These are phyloP conservation scores for Claviceps monticola DNA, from an alignment of 2,329 filamentous ascomycete species.

Conservation along the genomic window DNA sequence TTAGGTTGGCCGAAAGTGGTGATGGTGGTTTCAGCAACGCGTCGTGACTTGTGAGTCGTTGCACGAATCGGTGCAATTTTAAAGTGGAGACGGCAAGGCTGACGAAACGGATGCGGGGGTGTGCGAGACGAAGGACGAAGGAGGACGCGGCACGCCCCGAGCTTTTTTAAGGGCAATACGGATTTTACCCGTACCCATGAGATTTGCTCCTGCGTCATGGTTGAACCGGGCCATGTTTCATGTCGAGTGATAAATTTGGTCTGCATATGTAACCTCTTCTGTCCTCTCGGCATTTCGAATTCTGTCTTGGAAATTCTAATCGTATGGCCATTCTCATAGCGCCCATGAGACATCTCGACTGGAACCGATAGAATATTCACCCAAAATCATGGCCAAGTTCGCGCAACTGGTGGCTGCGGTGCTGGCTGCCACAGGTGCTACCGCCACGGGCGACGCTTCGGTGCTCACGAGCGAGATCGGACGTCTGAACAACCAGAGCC, in stretches of 20 bases:
- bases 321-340: neutral
- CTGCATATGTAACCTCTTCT: neutral
- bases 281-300: neutral
- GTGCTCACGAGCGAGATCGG: slow-evolving; percentile 35
- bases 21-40: neutral
- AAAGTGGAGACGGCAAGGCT: neutral
- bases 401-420: slow-evolving; percentile 17
- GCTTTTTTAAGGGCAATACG: neutral
- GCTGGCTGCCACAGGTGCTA: slow-evolving; percentile 13
- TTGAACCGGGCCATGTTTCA: neutral
- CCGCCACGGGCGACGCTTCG: slow-evolving; percentile 18
- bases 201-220: neutral
- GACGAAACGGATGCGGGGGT: neutral
- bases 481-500: slow-evolving; percentile 58
- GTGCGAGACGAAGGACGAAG: neutral
- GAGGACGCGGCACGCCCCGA: neutral
- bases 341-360: neutral
- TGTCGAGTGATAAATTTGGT: neutral
- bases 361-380: neutral
- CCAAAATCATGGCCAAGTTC: slow-evolving; percentile 17
- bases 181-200: too few species aligned
- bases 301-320: neutral
- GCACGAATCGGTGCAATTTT: neutral
- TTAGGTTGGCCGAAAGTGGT: neutral
- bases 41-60: neutral